Evolutionary conservation across 2,329 filamentous ascomycete genomes (phyloP), one percentile per base, ranked within the genome.

Genomic region (Plectosphaerella plurivora): DNA sequence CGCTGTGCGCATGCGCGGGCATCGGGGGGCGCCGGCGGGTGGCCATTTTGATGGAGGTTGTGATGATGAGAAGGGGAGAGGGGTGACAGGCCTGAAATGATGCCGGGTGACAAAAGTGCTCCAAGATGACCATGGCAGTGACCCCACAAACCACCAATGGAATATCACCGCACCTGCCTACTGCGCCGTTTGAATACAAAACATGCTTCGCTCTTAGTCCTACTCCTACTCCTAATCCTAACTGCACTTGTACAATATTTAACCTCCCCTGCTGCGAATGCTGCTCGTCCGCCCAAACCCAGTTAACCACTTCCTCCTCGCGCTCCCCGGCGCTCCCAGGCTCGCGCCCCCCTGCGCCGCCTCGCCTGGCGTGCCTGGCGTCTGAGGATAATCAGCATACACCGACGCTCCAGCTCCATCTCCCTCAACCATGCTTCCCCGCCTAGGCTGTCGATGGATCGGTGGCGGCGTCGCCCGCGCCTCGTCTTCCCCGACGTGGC

Each of bases 391-490:
- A 6, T 36, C 25, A 5, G 53, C 53, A 15, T 46, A 7, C 7
- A 57, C 20, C 7, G 56, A 49, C 14, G 45, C 51, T 12, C 53
- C 53, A 36, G 45, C 51, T 12, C 53, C 53, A 36, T 55, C 51
- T 52, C 2, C 58, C 55, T 50, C 48, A 63, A 24, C 56, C 53
- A 5, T 49, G 53, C 45, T 51, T 45, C 16, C 28, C 46, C 12
- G 41, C 35, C 28, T 37, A 1, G 59, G 67, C 49, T 74, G 77
- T 15, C 79, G 71, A 68, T 76, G 65, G 49, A 83, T 83, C 2
- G 80, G 80, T 5, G 80, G 80, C 3, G 80, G 80, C 8, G 80
- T 83, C 1, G 78, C 76, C 28, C 79, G 63, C 4, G 71, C 63
- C 10, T 78, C 75, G 4, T 77, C 74, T 1, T 74, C 73, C 0